These are phyloP conservation scores for Gossypium stocksii DNA, from an alignment of 345 rosid species.

Conservation along the genomic window DNA sequence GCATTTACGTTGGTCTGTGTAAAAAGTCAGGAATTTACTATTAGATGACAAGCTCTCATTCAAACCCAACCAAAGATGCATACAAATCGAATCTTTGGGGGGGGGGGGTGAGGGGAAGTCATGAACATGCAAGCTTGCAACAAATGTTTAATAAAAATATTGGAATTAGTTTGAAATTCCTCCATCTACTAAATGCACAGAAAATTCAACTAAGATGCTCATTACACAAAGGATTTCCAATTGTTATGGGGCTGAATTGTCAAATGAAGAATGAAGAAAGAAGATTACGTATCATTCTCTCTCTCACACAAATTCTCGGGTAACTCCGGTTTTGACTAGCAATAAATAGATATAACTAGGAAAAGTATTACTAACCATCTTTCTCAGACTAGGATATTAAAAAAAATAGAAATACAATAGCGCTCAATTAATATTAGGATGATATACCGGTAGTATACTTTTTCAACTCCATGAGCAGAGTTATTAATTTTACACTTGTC, in stretches of 20 bases:
- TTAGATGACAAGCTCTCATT: neutral
- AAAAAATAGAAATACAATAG: too few relatives aligned
- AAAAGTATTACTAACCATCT: too few relatives aligned
- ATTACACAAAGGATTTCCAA: neutral
- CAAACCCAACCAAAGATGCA: neutral
- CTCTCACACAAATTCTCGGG: too few relatives aligned
- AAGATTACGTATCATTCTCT: too few relatives aligned
- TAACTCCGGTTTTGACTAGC: too few relatives aligned
- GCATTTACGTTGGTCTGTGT: conserved; percentile 71
- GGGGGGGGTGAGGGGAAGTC: neutral
- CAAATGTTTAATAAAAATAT: neutral
- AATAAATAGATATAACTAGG: too few relatives aligned
- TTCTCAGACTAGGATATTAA: too few relatives aligned
- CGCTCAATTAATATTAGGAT: too few relatives aligned
- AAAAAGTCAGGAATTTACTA: conserved; percentile 14
- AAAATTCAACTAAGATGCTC: neutral
- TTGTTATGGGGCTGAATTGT: neutral
- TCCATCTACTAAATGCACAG: neutral
- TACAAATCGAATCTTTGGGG: neutral
- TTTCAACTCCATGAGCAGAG: too few relatives aligned
- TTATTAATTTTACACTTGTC: too few relatives aligned
- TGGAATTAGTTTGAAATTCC: neutral
- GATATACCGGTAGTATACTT: too few relatives aligned
- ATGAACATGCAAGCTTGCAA: neutral
- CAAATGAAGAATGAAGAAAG: too few relatives aligned